Evolutionary conservation across 1,284 basidiomycete species (phyloP).

Genomic region (Puccinia coronata): DNA sequence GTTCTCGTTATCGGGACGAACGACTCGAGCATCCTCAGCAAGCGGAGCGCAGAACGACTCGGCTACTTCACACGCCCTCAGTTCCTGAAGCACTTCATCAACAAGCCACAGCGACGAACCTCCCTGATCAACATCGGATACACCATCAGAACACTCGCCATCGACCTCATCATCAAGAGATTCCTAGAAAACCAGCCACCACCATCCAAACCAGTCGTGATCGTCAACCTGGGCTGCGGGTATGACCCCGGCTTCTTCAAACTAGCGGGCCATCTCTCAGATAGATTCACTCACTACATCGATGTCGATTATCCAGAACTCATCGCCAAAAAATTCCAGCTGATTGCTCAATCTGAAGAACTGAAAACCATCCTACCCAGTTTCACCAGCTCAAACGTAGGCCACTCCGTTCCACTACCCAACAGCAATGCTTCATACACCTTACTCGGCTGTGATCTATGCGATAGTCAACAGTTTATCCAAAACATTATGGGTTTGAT

Average conservation of each 20-base stretch:
- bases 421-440: slow-evolving; percentile 21
- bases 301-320: slow-evolving; percentile 47
- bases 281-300: neutral
- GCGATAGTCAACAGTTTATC: slow-evolving; percentile 18
- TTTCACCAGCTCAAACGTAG: neutral
- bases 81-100: slow-evolving; percentile 36
- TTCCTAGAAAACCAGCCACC: slow-evolving; percentile 4
- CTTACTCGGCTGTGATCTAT: slow-evolving; percentile 37
- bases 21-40: slow-evolving; percentile 48
- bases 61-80: slow-evolving; percentile 39
- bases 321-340: slow-evolving; percentile 32
- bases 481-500: slow-evolving; percentile 6
- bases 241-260: slow-evolving; percentile 48
- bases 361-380: slow-evolving; percentile 12
- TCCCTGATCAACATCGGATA: slow-evolving; percentile 47
- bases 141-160: slow-evolving; percentile 29
- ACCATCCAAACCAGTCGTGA: neutral
- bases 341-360: slow-evolving; percentile 40
- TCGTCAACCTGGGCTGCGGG: slow-evolving; percentile 46
- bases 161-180: slow-evolving; percentile 35
- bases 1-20: slow-evolving; percentile 16
- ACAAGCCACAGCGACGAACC: slow-evolving; percentile 24
- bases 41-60: slow-evolving; percentile 43
- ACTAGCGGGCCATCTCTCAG: slow-evolving; percentile 7
- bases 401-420: slow-evolving; percentile 2